Evolutionary conservation across 257 asterid genomes (phyloP).

Genomic region (Anisodus tanguticus): DNA sequence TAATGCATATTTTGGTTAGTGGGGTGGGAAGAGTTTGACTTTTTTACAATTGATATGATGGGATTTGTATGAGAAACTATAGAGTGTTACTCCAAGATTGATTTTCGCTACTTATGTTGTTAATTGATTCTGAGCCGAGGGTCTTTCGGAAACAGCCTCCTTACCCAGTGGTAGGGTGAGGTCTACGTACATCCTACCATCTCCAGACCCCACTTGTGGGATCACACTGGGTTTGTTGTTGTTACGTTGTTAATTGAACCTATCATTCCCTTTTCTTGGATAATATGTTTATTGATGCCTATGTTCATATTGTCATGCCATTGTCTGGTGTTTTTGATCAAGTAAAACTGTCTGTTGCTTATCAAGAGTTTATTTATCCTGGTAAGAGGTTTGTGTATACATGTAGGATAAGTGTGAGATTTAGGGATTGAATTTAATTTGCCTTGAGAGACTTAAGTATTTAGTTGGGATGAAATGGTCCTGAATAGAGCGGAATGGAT

Average conservation of each 20-base stretch:
- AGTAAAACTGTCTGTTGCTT: neutral
- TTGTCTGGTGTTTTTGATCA: neutral
- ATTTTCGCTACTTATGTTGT: neutral
- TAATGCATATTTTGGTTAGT: neutral
- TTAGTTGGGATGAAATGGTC: neutral
- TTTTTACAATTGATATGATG: neutral
- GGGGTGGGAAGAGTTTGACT: neutral
- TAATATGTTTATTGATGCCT: slow-evolving; percentile 22
- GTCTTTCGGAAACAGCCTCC: too few species aligned
- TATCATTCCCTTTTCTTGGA: neutral
- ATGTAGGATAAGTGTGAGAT: neutral
- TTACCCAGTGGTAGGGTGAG: too few species aligned
- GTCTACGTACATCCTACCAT: too few species aligned
- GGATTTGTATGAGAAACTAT: neutral
- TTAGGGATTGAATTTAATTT: neutral
- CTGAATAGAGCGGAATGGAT: neutral
- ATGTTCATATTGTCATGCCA: neutral
- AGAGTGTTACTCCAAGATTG: neutral
- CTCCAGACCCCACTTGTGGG: too few species aligned
- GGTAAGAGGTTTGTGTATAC: neutral
- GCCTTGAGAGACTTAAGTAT: neutral
- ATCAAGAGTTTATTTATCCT: neutral
- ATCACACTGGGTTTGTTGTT: neutral
- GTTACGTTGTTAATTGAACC: neutral
- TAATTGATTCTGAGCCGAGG: neutral